Evolutionary conservation across 176 grass and related monocot genomes (phyloP).

Genomic region (Typha latifolia): DNA sequence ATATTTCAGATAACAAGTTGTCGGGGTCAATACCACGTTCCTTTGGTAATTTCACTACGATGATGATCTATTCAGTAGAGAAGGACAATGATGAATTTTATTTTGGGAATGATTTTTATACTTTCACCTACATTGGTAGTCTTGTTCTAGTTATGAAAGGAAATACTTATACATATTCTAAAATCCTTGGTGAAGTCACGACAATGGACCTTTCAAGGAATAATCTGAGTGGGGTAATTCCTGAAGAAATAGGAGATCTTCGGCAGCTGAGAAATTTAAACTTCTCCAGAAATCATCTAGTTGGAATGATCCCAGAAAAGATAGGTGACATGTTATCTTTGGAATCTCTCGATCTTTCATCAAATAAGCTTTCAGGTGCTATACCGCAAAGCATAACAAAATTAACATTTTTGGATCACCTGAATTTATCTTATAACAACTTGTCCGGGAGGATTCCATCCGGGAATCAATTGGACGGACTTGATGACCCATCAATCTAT

Average conservation of each 20-base stretch:
- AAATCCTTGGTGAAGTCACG: neutral
- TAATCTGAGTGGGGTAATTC: constrained; percentile 9
- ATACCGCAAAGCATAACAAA: too few relatives aligned
- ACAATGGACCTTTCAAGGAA: neutral
- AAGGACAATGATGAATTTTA: neutral
- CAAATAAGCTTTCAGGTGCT: neutral
- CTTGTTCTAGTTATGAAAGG: neutral
- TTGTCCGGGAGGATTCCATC: too few relatives aligned
- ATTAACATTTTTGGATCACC: too few relatives aligned
- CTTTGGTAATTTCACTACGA: constrained; percentile 8
- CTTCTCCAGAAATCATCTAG: constrained; percentile 25
- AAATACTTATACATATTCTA: neutral
- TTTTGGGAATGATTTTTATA: too few relatives aligned
- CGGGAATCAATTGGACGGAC: too few relatives aligned
- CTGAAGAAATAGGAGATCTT: constrained; percentile 3
- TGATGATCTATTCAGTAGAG: neutral
- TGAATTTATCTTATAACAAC: too few relatives aligned
- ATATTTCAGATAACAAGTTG: constrained; percentile 28
- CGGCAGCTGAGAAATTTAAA: constrained; percentile 11
- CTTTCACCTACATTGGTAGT: too few relatives aligned
- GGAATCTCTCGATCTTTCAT: neutral
- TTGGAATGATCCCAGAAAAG: constrained; percentile 17
- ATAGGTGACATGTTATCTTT: neutral
- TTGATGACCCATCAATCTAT: too few relatives aligned
- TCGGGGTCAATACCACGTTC: constrained; percentile 21